Percentiles rank a stretch among this genome's conserved stretches.
These are phyloP conservation scores for Mycena haematopus DNA, from an alignment of 768 basidiomycete genomes.

Conservation along the genomic window DNA sequence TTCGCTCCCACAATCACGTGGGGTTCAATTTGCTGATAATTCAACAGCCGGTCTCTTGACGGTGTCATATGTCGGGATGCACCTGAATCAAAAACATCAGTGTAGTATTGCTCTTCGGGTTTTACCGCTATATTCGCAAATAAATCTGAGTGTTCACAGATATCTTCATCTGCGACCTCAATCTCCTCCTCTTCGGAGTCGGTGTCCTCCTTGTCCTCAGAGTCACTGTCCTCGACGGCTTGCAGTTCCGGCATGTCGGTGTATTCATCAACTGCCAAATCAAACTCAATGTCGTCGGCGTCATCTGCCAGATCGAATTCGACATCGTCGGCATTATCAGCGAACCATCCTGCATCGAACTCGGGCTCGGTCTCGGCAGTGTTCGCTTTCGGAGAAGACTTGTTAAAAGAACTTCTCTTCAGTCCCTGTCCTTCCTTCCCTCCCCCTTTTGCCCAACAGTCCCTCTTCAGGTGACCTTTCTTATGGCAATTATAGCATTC, in stretches of 20 bases:
- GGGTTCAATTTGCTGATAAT: neutral
- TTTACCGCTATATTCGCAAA: neutral
- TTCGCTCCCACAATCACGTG: neutral
- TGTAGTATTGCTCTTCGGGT: neutral
- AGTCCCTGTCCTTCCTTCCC: neutral
- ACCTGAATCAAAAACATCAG: neutral
- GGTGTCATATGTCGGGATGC: neutral
- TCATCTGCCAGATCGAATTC: neutral
- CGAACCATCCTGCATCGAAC: neutral
- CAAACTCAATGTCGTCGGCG: neutral
- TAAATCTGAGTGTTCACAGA: too few species aligned
- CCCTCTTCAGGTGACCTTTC: neutral
- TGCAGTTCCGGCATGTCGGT: neutral
- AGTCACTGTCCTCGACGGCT: neutral
- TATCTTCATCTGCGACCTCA: neutral
- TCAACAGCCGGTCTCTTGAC: neutral
- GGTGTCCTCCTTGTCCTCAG: neutral
- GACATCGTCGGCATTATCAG: neutral
- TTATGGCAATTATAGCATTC: neutral
- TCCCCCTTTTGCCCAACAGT: neutral
- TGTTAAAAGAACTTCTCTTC: neutral
- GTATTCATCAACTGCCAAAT: neutral
- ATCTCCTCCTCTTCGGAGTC: neutral
- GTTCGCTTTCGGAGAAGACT: neutral
- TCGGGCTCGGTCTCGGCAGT: neutral